Evolutionary conservation across 257 asterid genomes (phyloP).

Genomic region (Gentiana straminea): DNA sequence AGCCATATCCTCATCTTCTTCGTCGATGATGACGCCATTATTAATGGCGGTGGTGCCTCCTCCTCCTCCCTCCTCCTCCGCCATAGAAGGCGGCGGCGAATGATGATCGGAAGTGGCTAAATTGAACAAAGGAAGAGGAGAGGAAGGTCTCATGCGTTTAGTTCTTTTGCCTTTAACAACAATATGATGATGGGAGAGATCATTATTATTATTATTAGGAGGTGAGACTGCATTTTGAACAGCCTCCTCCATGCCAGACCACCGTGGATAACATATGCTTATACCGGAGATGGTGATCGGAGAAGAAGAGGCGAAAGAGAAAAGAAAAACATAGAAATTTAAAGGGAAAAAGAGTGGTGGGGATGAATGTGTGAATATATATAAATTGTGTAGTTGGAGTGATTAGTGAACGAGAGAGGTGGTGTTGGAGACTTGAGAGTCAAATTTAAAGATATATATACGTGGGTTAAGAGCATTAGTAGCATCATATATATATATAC

Average conservation of each 20-base stretch:
- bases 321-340: neutral
- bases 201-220: constrained; percentile 9
- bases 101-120: neutral
- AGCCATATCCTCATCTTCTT: constrained; percentile 78
- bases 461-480: constrained; percentile 6
- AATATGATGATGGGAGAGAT: constrained; percentile 12
- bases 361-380: neutral
- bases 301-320: neutral
- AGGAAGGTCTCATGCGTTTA: constrained; percentile 28
- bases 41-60: neutral
- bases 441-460: constrained; percentile 3
- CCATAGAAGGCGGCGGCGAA: constrained; percentile 13
- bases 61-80: constrained; percentile 5
- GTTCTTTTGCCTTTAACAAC: constrained; percentile 33
- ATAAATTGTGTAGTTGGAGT: neutral
- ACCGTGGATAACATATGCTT: constrained; percentile 2
- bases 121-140: constrained; percentile 26
- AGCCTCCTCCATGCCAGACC: constrained; percentile 20
- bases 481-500: neutral
- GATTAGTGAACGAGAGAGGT: constrained; percentile 22
- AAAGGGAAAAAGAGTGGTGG: constrained; percentile 10
- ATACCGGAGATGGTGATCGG: neutral
- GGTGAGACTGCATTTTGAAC: constrained; percentile 17
- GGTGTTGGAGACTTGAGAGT: constrained; percentile 23
- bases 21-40: constrained; percentile 10